Evolutionary conservation across 371 early-diverging fungal genomes (phyloP), one percentile per base, ranked within the genome.

Genomic region (Rhizopus arrhizus): DNA sequence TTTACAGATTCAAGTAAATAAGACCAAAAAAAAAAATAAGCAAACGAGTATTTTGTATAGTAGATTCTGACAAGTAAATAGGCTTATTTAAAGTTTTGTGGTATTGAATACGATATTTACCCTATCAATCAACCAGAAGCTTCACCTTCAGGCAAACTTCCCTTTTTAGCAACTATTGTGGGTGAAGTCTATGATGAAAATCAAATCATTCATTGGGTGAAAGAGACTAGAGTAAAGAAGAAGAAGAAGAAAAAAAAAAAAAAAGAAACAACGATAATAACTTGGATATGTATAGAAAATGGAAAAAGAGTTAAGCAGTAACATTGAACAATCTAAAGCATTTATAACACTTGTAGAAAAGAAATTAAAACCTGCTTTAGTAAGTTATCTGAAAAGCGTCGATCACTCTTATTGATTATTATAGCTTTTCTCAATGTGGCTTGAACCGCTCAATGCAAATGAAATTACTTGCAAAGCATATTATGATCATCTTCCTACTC

Each of bases 401-500:
- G 29, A 53, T 10, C 4, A 38, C 22, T 22, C 22, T 22, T 22
- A 22, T 22, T 22, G 22, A 22, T 22, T 22, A 22, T 22, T 22
- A 0, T 61, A 81, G 81, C 55, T 76, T 2, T 81, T 78, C 50
- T 77, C 78, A 2, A 65, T 73, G 68, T 81, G 78, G 76, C 58
- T 78, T 13, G 81, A 81, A 43, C 77, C 81, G 2, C 46, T 73
- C 29, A 81, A 81, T 50, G 72, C 71, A n/a, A 59, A 59, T 10
- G 53, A 73, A 56, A 51, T 58, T 35, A 73, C 77, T 4, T 58
- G 66, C 8, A 49, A 67, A 10, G 56, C 54, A 10, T 81, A 81
- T 50, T 81, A 60, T 68, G 79, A 67, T n/a, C 70, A 77, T 64
- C 51, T 74, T n/a, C 60, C 85, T 59, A 28, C 51, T 8, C 72